Percentiles rank a stretch among this genome's conserved stretches.
Conservation (phyloP, 352 stramenopile species). For the Pythium chondricola region DNA sequence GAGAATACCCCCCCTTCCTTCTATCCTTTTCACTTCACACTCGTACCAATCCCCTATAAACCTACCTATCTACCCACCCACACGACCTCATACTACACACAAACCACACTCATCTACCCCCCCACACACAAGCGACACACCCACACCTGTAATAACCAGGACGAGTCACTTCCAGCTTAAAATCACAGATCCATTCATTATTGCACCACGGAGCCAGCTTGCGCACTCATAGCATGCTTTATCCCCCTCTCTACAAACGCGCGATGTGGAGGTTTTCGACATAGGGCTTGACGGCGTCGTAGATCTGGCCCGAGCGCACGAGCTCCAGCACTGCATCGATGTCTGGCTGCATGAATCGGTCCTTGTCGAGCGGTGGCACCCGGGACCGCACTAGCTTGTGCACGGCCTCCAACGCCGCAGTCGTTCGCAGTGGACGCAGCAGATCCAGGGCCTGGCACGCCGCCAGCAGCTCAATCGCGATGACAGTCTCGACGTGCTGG, state of each 20-base stretch:
- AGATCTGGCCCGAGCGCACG: constrained; percentile 64
- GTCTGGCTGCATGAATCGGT: constrained; percentile 86
- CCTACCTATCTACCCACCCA: too few relatives aligned
- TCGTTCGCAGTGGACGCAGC: constrained; percentile 75
- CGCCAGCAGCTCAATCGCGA: constrained; percentile 84
- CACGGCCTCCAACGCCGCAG: constrained; percentile 66
- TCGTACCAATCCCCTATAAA: too few relatives aligned
- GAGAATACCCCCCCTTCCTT: too few relatives aligned
- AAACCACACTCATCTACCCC: too few relatives aligned
- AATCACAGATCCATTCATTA: too few relatives aligned
- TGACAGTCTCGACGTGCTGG: constrained; percentile 81
- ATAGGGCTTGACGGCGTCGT: constrained; percentile 49
- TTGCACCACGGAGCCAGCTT: too few relatives aligned
- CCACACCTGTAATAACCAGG: too few relatives aligned
- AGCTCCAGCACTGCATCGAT: constrained; percentile 81
- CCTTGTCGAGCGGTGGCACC: constrained; percentile 61
- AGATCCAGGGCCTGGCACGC: constrained; percentile 88
- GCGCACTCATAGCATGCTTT: too few relatives aligned
- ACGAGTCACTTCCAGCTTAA: too few relatives aligned
- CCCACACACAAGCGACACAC: too few relatives aligned
- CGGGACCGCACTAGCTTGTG: constrained; percentile 68
- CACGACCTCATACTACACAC: too few relatives aligned
- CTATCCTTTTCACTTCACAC: too few relatives aligned
- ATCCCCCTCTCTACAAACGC: constrained; percentile 32
- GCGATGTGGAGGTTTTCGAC: constrained; percentile 42